These are phyloP conservation scores for Tetraselmis chui DNA, from an alignment of 139 green algal species.

Conservation along the genomic window DNA sequence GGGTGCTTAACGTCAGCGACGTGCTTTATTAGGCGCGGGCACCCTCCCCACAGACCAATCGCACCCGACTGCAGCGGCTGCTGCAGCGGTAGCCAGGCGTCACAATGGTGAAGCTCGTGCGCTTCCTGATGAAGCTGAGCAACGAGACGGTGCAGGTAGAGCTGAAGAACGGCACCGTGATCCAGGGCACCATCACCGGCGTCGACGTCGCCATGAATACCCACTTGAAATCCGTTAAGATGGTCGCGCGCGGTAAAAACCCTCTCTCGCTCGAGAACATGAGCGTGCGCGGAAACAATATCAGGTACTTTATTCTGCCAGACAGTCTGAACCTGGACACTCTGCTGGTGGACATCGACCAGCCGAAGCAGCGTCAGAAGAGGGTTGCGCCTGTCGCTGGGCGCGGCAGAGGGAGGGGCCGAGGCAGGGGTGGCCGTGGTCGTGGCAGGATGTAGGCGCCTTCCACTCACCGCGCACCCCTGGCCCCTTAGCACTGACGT, in stretches of 20 bases:
- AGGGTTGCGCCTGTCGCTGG: conserved; percentile 27
- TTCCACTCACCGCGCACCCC: too few species aligned
- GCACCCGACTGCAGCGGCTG: too few species aligned
- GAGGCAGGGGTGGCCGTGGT: too few species aligned
- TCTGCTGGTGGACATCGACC: conserved; percentile 93
- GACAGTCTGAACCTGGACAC: conserved; percentile 98
- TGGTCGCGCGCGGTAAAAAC: conserved; percentile 88
- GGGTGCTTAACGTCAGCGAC: too few species aligned
- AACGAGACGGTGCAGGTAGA: conserved; percentile 98
- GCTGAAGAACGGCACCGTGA: conserved; percentile 95
- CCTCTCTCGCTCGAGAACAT: conserved; percentile 82
- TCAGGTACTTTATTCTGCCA: conserved; percentile 95
- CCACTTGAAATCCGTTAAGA: conserved; percentile 93
- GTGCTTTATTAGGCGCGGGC: too few species aligned
- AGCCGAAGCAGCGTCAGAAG: conserved; percentile 84
- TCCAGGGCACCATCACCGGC: conserved; percentile 91
- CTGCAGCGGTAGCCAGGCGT: neutral
- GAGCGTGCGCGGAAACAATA: conserved; percentile 79
- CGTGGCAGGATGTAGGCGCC: neutral
- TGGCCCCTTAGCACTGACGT: too few species aligned
- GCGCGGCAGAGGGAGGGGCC: neutral
- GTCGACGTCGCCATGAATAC: conserved; percentile 99
- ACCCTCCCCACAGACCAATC: too few species aligned
- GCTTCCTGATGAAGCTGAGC: conserved; percentile 95
- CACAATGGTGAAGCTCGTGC: neutral